These are phyloP conservation scores for Hypoxylon intermedium DNA, from an alignment of 495 filamentous ascomycete genomes.

Conservation along the genomic window DNA sequence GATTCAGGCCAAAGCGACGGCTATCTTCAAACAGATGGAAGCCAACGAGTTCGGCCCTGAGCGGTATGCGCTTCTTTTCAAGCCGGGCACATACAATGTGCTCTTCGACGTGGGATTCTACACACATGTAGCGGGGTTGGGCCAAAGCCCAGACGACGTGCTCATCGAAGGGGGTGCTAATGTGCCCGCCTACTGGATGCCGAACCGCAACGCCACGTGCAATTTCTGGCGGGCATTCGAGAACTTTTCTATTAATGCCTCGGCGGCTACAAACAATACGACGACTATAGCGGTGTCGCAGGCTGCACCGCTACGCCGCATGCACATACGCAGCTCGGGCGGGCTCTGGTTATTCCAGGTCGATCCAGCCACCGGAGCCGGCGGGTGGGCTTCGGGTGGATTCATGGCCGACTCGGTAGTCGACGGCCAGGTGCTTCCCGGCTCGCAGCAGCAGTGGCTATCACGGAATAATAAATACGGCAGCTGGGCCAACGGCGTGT, in stretches of 20 bases:
- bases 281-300: conserved; percentile 46
- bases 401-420: conserved; percentile 45
- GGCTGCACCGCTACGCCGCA: conserved; percentile 39
- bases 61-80: conserved; percentile 42
- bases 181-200: conserved; percentile 46
- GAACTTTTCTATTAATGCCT: conserved; percentile 44
- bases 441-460: conserved; percentile 46
- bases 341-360: conserved; percentile 46
- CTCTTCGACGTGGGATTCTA: conserved; percentile 46
- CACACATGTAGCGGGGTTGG: conserved; percentile 41
- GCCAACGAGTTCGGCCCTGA: conserved; percentile 43
- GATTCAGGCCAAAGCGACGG: conserved; percentile 34
- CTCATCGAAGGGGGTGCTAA: conserved; percentile 42
- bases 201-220: conserved; percentile 43
- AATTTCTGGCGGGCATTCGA: conserved; percentile 45
- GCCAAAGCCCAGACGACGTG: conserved; percentile 40
- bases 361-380: conserved; percentile 41
- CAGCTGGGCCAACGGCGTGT: conserved; percentile 44
- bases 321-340: conserved; percentile 39
- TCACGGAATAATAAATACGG: conserved; percentile 45
- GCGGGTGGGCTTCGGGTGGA: conserved; percentile 45
- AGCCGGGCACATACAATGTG: conserved; percentile 39
- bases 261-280: conserved; percentile 42
- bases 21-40: conserved; percentile 45
- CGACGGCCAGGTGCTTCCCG: conserved; percentile 38